Evolutionary conservation across 163 green algal species (phyloP), one percentile per base, ranked within the genome.

Genomic region (Chlamydomonas reinhardtii): DNA sequence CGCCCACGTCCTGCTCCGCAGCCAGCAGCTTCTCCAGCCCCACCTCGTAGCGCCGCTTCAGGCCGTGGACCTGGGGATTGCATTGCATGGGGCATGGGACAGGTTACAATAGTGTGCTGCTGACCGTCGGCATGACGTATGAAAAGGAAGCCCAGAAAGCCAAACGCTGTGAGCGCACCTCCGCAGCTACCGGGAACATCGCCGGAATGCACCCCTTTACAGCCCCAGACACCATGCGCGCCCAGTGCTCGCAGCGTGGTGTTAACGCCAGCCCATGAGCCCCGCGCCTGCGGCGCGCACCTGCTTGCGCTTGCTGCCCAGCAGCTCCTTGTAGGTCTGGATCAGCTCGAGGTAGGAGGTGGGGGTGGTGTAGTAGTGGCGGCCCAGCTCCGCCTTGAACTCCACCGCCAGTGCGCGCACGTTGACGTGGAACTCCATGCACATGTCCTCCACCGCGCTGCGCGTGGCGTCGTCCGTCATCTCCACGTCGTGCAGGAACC

Each of bases 301-400:
- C 75, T 91, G 76, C 27, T 73, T 86, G n/a, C 89, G 90, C 88
- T 95, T 96, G 73, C 82, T 68, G 25, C 32, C 88, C 17, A 96
- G 91, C 61, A 96, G 88, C 83, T 87, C 90, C 85, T 94, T 93
- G 92, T 93, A 96, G 2, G 90, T 93, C 70, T 91, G 87, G 76
- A 96, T 94, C 48, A 96, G 92, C 90, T 96, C 92, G 80, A 96
- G 91, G 85, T 96, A 96, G 24, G 81, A 92, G 59, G 93, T 95
- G 56, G 93, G 92, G 31, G 93, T 96, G 71, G 92, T 90, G 91
- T 96, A 96, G 85, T 94, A 93, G 89, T 93, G 86, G 54, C 89
- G 66, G 91, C 73, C 24, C 62, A 86, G 43, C 29, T 91, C 76
- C 25, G 31, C 35, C n/a, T 83, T 75, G 88, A 93, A 96, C 37